A percentile compares a stretch with the other conserved stretches of the same genome.
Conservation (phyloP, 257 asterid species). For the Fraxinus pennsylvanica region DNA sequence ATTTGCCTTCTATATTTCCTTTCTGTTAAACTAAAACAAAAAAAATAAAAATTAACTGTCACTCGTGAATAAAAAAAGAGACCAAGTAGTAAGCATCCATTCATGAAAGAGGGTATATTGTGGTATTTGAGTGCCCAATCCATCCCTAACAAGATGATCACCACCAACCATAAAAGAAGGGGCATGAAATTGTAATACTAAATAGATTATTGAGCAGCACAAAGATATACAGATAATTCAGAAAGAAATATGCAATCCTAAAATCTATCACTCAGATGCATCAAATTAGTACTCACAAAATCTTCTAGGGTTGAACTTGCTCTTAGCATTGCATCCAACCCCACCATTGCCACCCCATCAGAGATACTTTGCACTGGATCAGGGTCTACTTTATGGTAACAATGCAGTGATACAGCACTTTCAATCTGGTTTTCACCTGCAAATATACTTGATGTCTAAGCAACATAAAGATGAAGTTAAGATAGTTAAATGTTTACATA, state of each 20-base stretch:
- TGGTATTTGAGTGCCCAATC: not conserved
- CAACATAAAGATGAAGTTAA: conserved; percentile 3
- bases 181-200: not conserved
- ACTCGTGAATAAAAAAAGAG: not conserved
- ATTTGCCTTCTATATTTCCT: not conserved
- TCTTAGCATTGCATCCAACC: conserved; percentile 74
- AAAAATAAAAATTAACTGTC: not conserved
- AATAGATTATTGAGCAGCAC: conserved; percentile 11
- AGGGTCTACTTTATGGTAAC: conserved; percentile 34
- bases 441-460: conserved; percentile 27
- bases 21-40: not conserved
- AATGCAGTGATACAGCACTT: conserved; percentile 26
- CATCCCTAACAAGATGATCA: not conserved
- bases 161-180: not conserved
- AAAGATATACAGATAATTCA: not conserved
- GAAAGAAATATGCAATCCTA: not conserved
- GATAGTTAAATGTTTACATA: not conserved
- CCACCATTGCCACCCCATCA: conserved; percentile 52
- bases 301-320: conserved; percentile 95
- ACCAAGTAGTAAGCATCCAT: conserved; percentile 7
- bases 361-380: conserved; percentile 26
- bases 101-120: conserved; percentile 1
- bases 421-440: conserved; percentile 47
- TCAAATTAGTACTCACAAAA: conserved; percentile 62
- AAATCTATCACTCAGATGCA: conserved; percentile 15